Evolutionary conservation across 1,284 basidiomycete genomes (phyloP), one percentile per base, ranked within the genome.

Genomic region (Puccinia coronata): DNA sequence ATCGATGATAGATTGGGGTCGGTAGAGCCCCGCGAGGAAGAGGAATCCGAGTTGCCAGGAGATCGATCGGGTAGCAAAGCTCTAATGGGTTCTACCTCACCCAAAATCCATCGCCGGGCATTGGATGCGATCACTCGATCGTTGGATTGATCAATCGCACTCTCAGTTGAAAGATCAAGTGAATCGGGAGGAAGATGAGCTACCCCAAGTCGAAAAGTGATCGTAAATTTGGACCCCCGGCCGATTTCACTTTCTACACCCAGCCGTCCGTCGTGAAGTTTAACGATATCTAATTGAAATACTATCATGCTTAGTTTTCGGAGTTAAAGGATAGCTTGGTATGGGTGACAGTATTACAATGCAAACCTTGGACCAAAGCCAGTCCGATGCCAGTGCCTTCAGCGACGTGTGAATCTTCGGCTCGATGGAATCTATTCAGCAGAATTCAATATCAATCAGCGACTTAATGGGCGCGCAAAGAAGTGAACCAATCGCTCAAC

Each of bases 351-450:
- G 63, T 43, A 18, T 25, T 28, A 72, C 47, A 18, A 14, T 23
- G n/a, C 67, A 31, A 28, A 80, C 77, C 77, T 80, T 80, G 77
- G 11, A 80, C 77, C 53, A 80, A 72, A 47, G 69, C 65, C 59
- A 81, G 51, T 6, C 79, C 79, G 51, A 81, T 73, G 23, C 79
- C 79, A 65, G 79, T 81, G 18, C 79, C 79, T 41, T 74, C 79
- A 16, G 47, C 28, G 14, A 23, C 14, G 25, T 49, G 34, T 18
- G 77, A 72, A 28, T 59, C 39, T 57, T 80, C 67, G 53, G 70
- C 69, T 34, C 77, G 51, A 71, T 80, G 55, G 51, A 80, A 80
- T 41, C 77, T 80, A 71, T 31, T 53, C 11, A n/a, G 25, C 6
- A 55, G 53, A 28, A 57, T 23, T 59, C n/a, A 18, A 31, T 28